Conservation (phyloP, 352 stramenopile species). For the Phytophthora ramorum region DNA sequence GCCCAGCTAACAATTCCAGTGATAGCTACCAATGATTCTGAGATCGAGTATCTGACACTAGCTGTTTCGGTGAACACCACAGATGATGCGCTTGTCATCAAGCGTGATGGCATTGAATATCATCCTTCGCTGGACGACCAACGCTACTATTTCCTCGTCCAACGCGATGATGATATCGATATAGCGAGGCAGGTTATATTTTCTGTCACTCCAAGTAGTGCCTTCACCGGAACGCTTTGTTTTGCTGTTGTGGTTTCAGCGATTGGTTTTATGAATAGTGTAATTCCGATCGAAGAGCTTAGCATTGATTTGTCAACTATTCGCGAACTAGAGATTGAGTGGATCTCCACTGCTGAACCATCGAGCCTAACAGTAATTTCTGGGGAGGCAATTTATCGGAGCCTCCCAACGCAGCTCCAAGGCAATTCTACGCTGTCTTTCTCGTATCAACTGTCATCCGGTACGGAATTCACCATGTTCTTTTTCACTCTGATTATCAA, state of each 20-base stretch:
- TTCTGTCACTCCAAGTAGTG: constrained; percentile 17
- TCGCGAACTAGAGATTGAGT: constrained; percentile 36
- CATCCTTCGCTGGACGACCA: constrained; percentile 7
- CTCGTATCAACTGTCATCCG: constrained; percentile 43
- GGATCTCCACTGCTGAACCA: constrained; percentile 23
- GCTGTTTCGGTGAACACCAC: constrained; percentile 21
- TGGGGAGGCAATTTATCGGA: constrained; percentile 38
- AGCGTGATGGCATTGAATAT: constrained; percentile 12
- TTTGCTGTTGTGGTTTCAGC: constrained; percentile 29
- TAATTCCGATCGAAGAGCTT: constrained; percentile 21
- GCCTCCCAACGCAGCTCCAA: constrained; percentile 25
- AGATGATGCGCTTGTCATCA: constrained; percentile 13
- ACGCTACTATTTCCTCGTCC: constrained; percentile 18
- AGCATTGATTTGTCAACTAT: constrained; percentile 15
- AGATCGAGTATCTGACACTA: constrained; percentile 24
- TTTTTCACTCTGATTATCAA: neutral
- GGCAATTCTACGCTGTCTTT: constrained; percentile 39
- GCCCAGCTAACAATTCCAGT: constrained; percentile 25
- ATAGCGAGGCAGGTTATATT: constrained; percentile 24
- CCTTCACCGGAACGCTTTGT: constrained; percentile 30
- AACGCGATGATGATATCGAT: constrained; percentile 14
- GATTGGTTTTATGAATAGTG: constrained; percentile 5
- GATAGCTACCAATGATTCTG: constrained; percentile 7
- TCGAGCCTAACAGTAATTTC: neutral
- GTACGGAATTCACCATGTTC: constrained; percentile 14